Conservation (phyloP, 345 rosid species). For the Mallotus nudiflorus region DNA sequence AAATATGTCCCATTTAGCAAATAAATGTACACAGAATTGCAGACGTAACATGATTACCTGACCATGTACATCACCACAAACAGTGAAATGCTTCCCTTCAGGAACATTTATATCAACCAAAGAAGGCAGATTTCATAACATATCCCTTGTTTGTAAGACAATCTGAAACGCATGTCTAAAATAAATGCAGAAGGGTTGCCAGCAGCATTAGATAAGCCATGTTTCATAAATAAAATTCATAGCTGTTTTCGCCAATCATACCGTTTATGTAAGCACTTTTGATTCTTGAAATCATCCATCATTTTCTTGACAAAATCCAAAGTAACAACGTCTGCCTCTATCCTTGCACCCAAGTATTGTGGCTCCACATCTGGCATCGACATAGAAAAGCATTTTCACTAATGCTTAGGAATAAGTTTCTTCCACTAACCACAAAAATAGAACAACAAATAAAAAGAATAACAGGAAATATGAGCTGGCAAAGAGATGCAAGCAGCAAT, state of each 20-base stretch:
- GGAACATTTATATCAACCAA: slow-evolving; percentile 82
- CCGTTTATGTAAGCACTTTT: slow-evolving; percentile 89
- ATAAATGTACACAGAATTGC: slow-evolving; percentile 4
- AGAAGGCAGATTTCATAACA: slow-evolving; percentile 70
- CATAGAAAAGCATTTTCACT: slow-evolving; percentile 24
- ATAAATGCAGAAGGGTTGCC: slow-evolving; percentile 17
- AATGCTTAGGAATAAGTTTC: neutral
- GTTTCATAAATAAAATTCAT: slow-evolving; percentile 14
- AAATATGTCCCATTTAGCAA: no score
- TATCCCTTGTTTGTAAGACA: slow-evolving; percentile 81
- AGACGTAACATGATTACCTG: slow-evolving; percentile 59
- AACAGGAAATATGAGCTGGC: neutral
- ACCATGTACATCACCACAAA: slow-evolving; percentile 99
- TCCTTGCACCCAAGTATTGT: slow-evolving; percentile 88
- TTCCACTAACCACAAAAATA: neutral
- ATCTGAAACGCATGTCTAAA: slow-evolving; percentile 90
- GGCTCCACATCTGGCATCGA: slow-evolving; percentile 86
- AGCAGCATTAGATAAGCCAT: slow-evolving; percentile 13
- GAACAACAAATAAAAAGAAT: neutral
- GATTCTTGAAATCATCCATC: slow-evolving; percentile 93
- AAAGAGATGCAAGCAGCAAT: neutral
- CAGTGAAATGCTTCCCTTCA: slow-evolving; percentile 70
- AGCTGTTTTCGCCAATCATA: slow-evolving; percentile 25
- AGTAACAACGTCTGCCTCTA: slow-evolving; percentile 81
- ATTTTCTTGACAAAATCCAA: slow-evolving; percentile 89